Evolutionary conservation across 768 basidiomycete genomes (phyloP).

Genomic region (Psilocybe azurescens): DNA sequence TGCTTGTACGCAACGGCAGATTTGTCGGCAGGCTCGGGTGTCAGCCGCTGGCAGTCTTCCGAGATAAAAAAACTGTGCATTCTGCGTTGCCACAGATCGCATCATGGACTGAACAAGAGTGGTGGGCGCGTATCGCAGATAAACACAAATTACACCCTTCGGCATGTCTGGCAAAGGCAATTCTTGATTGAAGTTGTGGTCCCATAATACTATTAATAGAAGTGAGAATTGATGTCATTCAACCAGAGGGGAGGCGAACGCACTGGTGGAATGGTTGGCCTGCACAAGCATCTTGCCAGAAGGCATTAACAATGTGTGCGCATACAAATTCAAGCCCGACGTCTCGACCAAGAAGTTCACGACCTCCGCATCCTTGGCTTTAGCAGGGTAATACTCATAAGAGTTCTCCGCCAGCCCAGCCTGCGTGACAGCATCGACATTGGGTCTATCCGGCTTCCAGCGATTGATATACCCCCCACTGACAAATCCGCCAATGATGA

Average conservation of each 20-base stretch:
- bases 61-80: slow-evolving; percentile 76
- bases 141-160: slow-evolving; percentile 74
- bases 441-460: slow-evolving; percentile 73
- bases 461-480: slow-evolving; percentile 83
- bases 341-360: slow-evolving; percentile 75
- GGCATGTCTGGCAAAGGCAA: slow-evolving; percentile 77
- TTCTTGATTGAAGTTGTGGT: slow-evolving; percentile 56
- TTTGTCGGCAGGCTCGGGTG: slow-evolving; percentile 80
- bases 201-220: slow-evolving; percentile 31
- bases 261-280: no score
- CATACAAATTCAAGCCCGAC: slow-evolving; percentile 79
- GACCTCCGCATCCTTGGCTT: slow-evolving; percentile 46
- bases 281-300: slow-evolving; percentile 84
- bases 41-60: slow-evolving; percentile 81
- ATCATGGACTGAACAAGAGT: slow-evolving; percentile 90
- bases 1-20: slow-evolving; percentile 61
- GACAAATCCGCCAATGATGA: slow-evolving; percentile 82
- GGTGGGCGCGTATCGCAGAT: no score
- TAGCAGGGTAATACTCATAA: slow-evolving; percentile 81
- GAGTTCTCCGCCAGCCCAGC: slow-evolving; percentile 82
- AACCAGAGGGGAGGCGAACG: slow-evolving; percentile 30
- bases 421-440: slow-evolving; percentile 61
- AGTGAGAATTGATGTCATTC: neutral
- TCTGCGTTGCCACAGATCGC: no score
- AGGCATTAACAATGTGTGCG: slow-evolving; percentile 73